These are phyloP conservation scores for Schrenkiella parvula DNA, from an alignment of 345 rosid species.

Conservation along the genomic window DNA sequence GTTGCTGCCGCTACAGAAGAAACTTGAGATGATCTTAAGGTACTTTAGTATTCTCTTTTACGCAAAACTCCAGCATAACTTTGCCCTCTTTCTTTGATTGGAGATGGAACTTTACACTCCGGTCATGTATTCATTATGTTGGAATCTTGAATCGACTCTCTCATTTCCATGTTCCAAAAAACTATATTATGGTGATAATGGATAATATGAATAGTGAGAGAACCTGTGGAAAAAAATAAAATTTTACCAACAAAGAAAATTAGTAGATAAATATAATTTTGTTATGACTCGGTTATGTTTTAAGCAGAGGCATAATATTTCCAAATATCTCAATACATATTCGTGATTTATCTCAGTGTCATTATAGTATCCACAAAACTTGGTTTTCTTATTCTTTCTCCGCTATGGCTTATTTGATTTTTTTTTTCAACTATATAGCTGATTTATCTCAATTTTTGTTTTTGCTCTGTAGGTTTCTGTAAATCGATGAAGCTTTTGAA, in stretches of 20 bases:
- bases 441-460: not conserved
- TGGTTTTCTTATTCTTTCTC: not conserved
- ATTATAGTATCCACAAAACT: not conserved
- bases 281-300: not conserved
- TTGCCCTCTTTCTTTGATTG: not conserved
- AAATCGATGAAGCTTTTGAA: not conserved
- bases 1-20: conserved; percentile 30
- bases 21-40: conserved; percentile 26
- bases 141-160: not conserved
- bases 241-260: no score
- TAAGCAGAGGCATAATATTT: not conserved
- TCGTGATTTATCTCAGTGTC: not conserved
- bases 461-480: not conserved
- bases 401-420: not conserved
- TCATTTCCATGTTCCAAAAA: not conserved
- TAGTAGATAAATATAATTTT: not conserved
- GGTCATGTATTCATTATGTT: not conserved
- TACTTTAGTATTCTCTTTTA: conserved; percentile 6
- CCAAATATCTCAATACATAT: not conserved
- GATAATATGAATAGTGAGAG: not conserved
- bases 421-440: not conserved
- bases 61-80: not conserved
- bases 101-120: not conserved
- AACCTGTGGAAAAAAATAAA: no score
- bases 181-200: not conserved